A percentile compares a stretch with the other conserved stretches of the same genome.
phyloP scores from a whole-genome alignment of 257 asterid genomes.

The Solanum rostratum region DNA sequence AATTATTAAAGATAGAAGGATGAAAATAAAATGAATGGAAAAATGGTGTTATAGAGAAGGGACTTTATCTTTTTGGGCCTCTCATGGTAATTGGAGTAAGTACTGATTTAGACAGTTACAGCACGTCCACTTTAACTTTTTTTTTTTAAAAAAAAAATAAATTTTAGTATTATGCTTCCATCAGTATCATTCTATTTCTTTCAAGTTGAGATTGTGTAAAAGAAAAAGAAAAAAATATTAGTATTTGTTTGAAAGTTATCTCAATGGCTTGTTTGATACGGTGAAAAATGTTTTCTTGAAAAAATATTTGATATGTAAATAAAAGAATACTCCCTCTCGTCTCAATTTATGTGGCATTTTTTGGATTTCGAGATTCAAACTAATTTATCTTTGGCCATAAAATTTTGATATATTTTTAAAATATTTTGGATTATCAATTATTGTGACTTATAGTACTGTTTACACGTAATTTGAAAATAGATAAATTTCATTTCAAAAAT shows the following conservation, averaged over 20 bases:
- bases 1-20: neutral
- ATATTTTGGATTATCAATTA: too few species aligned
- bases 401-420: too few species aligned
- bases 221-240: neutral
- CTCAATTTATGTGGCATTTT: too few species aligned
- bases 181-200: neutral
- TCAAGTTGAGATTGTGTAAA: neutral
- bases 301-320: too few species aligned
- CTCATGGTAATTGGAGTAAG: neutral
- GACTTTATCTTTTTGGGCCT: neutral
- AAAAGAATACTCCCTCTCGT: too few species aligned
- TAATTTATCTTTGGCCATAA: too few species aligned
- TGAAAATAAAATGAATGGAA: slow-evolving; percentile 30
- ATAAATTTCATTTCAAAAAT: too few species aligned
- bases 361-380: too few species aligned
- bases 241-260: neutral
- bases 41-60: slow-evolving; percentile 16
- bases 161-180: neutral
- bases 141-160: neutral
- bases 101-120: neutral
- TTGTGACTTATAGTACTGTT: too few species aligned
- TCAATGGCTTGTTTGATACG: neutral
- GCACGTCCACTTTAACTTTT: neutral
- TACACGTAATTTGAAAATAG: too few species aligned
- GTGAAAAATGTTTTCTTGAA: too few species aligned